Evolutionary conservation across 345 rosid species (phyloP), one percentile per base, ranked within the genome.

Genomic region (Acer negundo): DNA sequence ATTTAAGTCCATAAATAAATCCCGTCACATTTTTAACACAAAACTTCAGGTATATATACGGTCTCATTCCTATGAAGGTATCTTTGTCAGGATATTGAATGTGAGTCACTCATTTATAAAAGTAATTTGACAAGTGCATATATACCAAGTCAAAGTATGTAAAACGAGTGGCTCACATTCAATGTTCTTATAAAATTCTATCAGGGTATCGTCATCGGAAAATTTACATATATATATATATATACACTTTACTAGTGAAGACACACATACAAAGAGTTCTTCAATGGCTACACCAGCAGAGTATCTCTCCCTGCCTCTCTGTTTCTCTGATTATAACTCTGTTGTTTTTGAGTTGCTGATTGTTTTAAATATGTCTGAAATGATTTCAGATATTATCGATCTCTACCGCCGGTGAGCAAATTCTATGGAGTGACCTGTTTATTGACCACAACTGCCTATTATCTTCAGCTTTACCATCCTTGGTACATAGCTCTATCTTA

Each of bases 371-470:
- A 1, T 74, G 58, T 16, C 11, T 38, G 13, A 62, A 17, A 2
- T 46, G 38, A 38, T 77, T 59, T n/a, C 78, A 90, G 94, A 72
- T 90, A 81, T 72, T 90, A 89, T 71, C 76, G 58, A 11, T 90
- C 94, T 8, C 72, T 90, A 56, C 94, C 92, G 0, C 94, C 94
- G 0, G 91, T 90, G 78, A 90, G 91, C 89, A 90, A 90, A 88
- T 59, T 79, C 47, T 87, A 82, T 87, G 92, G 92, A 63, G 89
- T 90, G 69, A 80, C 81, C 7, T 90, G 92, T 83, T 82, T 89
- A 53, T 81, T 90, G 87, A 80, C 92, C 42, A 87, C 92, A 7
- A 49, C 86, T 0, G 92, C 92, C 62, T 75, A 26, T 0, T 80
- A 86, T 73, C 76, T 90, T 47, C 62, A 35, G 10, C 94, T 90